A percentile compares a stretch with the other conserved stretches of the same genome.
phyloP scores from a whole-genome alignment of 306 rosid species.

The Rosa lucieae region DNA sequence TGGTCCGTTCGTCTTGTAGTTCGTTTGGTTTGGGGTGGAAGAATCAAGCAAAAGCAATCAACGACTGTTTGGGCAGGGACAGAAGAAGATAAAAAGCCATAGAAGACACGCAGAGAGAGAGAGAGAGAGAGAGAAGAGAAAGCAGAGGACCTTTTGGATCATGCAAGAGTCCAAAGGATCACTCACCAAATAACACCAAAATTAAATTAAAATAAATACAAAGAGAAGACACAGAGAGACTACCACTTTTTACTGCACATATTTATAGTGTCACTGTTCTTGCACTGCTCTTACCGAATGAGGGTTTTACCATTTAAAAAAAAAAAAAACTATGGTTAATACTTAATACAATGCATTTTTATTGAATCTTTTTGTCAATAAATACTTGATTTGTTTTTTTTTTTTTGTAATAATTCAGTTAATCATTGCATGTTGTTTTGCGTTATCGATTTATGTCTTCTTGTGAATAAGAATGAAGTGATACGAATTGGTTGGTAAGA shows the following conservation, averaged over 20 bases:
- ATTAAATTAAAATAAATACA: background rate
- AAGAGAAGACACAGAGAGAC: background rate
- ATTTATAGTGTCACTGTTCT: background rate
- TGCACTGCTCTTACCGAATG: background rate
- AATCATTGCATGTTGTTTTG: no score
- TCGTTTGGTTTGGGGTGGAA: conserved; percentile 20
- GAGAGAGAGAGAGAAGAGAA: background rate
- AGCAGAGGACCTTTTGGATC: conserved; percentile 32
- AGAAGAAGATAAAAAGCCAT: conserved; percentile 40
- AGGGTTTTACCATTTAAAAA: background rate
- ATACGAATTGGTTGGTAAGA: no score
- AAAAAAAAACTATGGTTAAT: no score
- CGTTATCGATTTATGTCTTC: no score
- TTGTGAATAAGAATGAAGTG: no score
- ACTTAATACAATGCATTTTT: no score
- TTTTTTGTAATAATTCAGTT: no score
- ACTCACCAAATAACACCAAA: conserved; percentile 28
- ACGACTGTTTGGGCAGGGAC: conserved; percentile 16
- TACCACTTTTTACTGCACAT: background rate
- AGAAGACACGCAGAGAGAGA: conserved; percentile 20
- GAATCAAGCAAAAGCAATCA: conserved; percentile 20
- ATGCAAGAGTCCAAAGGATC: conserved; percentile 51
- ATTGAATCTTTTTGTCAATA: no score
- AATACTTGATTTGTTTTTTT: no score
- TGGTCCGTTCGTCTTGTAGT: background rate